Evolutionary conservation across 2,329 filamentous ascomycete genomes (phyloP), one percentile per base, ranked within the genome.

Genomic region (Juglanconis oblonga): DNA sequence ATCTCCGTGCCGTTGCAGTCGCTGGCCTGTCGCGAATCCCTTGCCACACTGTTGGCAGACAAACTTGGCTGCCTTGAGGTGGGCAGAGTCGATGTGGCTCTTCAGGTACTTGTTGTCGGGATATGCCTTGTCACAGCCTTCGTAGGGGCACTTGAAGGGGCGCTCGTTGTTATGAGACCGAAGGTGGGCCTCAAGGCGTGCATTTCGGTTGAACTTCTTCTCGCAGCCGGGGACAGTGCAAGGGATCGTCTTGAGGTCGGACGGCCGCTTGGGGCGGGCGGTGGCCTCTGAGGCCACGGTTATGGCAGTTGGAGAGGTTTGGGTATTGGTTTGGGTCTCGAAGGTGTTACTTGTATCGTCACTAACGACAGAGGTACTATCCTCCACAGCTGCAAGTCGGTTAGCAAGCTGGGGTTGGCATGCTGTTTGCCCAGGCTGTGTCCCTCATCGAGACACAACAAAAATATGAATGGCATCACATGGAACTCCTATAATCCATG

Each of bases 161-260:
- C 93, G 86, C 67, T 94, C 90, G 66, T 94, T 92, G 56, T 86
- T 94, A 73, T 98, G 94, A 1, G 90, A 92, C 64, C 92, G 84
- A 31, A 94, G 76, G 69, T 98, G 94, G 61, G 91, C 87, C 62
- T 88, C 38, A 17, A 63, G 58, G 24, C 91, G 86, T 38, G 89
- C 89, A 1, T 92, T 92, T 3, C 94, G 87, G 72, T 96, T 96
- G 79, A 95, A 98, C 6, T 88, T 87, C 76, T 96, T 96, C 60
- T 78, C 76, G 71, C 94, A 98, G 64, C 81, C 84, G 10, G 87
- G 83, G 71, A 86, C 88, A 1, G 88, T 86, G 75, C 94, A 97
- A 57, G 79, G 77, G 64, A 92, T 87, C 5, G 86, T 92, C 78
- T 96, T 96, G 61, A 86, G 80, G 70, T 85, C 90, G 47, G 87